Evolutionary conservation across 495 filamentous ascomycete genomes (phyloP), one percentile per base, ranked within the genome.

Genomic region (Hypoxylon crocopeplum): DNA sequence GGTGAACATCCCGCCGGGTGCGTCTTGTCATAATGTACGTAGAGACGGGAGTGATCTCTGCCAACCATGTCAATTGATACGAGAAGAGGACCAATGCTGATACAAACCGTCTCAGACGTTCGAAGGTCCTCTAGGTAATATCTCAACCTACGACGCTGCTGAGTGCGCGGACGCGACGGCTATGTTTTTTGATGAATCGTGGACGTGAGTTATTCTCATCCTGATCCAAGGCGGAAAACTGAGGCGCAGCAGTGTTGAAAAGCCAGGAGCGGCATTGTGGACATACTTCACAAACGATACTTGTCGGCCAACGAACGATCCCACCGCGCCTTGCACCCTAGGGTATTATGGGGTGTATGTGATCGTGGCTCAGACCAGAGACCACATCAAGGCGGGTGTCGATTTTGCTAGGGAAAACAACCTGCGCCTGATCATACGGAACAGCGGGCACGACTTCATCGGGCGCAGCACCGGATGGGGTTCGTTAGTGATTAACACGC

Each of bases 401-500:
- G 69, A 73, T 16, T 87, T 86, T 41, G 82, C 82, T 7, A 69
- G 72, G 0, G 42, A 78, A 27, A 74, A 84, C 49, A 84, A 84
- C 56, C 76, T 90, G 37, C 80, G 86, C 17, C 61, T 89, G 8
- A 73, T 88, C 19, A 74, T 90, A 30, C 77, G 84, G n/a, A 88
- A 88, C 64, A 88, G 86, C 0, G 87, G 86, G 7, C 84, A 86
- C 48, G 82, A 82, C 50, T 76, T 82, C 69, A 75, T 76, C 33
- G 84, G 84, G 45, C 81, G 81, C 41, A 83, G 81, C 5, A 79
- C 79, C 10, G 86, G 85, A 48, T 79, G 78, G 49, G 83, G 85
- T 22, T 73, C 83, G 0, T 69, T 90, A 21, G 75, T 79, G 29
- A 75, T 90, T 52, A 88, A 86, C 77, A 90, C 85, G 5, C 86